Percentiles rank a stretch among this genome's conserved stretches.
phyloP scores from a whole-genome alignment of 305 asterid genomes.

The Solanum hybrid region DNA sequence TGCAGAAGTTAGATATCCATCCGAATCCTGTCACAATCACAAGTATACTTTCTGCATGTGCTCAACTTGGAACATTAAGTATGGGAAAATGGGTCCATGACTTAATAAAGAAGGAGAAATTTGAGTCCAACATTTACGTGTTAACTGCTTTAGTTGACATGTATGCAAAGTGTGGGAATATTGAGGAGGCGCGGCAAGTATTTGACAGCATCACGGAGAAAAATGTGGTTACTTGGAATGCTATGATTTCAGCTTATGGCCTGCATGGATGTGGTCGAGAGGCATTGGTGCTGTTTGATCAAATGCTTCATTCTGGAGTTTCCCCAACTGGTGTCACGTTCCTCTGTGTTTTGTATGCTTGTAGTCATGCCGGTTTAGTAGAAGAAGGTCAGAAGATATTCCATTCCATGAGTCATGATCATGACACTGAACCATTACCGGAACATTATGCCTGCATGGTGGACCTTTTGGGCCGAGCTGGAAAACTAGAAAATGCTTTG shows the following conservation, averaged over 20 bases:
- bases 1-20: conserved; percentile 60
- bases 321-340: conserved; percentile 51
- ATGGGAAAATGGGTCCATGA: conserved; percentile 69
- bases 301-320: conserved; percentile 40
- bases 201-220: conserved; percentile 43
- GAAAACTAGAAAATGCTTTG: conserved; percentile 50
- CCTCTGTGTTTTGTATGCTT: conserved; percentile 60
- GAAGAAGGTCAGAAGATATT: conserved; percentile 56
- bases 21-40: conserved; percentile 68
- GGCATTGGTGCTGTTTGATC: conserved; percentile 38
- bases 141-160: conserved; percentile 74
- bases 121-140: conserved; percentile 46
- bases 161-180: conserved; percentile 77
- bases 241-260: conserved; percentile 78
- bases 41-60: conserved; percentile 75
- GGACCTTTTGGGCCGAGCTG: conserved; percentile 72
- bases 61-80: conserved; percentile 75
- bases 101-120: conserved; percentile 38
- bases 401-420: conserved; percentile 43
- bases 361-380: conserved; percentile 85
- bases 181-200: conserved; percentile 48
- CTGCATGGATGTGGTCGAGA: conserved; percentile 66
- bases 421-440: conserved; percentile 42
- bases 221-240: conserved; percentile 73
- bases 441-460: conserved; percentile 89